Evolutionary conservation across 768 basidiomycete genomes (phyloP).

Genomic region (Boletus reticuloceps): DNA sequence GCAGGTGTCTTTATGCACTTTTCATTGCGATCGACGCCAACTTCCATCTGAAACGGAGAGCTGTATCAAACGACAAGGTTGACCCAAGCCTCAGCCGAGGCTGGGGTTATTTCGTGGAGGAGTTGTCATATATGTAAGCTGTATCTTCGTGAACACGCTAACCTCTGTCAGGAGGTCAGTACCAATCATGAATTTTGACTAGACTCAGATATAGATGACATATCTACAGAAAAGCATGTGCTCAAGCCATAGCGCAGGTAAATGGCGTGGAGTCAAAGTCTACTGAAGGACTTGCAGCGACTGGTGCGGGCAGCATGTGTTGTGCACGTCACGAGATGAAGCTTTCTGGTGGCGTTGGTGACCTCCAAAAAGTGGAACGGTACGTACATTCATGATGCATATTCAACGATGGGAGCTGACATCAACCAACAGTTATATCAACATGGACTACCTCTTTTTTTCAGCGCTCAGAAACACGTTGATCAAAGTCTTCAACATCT

Average conservation of each 20-base stretch:
- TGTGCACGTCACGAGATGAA: conserved; percentile 14
- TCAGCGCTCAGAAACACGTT: not conserved
- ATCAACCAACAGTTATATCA: too few relatives aligned
- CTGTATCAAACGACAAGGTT: not conserved
- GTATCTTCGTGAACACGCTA: not conserved
- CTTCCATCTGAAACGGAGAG: not conserved
- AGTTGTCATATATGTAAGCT: not conserved
- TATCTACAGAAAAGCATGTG: conserved; percentile 15
- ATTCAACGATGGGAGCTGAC: too few relatives aligned
- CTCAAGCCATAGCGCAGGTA: conserved; percentile 6
- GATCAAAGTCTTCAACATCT: conserved; percentile 5
- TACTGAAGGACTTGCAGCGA: not conserved
- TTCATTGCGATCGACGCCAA: not conserved
- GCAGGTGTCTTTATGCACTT: not conserved
- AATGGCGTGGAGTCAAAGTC: not conserved
- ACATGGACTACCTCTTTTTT: not conserved
- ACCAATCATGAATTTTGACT: too few relatives aligned
- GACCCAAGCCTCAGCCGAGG: not conserved
- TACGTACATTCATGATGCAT: not conserved
- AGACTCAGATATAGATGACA: too few relatives aligned
- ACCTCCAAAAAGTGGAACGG: conserved; percentile 20
- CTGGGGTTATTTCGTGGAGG: not conserved
- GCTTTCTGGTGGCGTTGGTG: conserved; percentile 7
- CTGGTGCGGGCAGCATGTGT: conserved; percentile 14
- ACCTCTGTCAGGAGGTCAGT: too few relatives aligned